These are phyloP conservation scores for Rhodomyrtus tomentosa DNA, from an alignment of 345 rosid species.

Conservation along the genomic window DNA sequence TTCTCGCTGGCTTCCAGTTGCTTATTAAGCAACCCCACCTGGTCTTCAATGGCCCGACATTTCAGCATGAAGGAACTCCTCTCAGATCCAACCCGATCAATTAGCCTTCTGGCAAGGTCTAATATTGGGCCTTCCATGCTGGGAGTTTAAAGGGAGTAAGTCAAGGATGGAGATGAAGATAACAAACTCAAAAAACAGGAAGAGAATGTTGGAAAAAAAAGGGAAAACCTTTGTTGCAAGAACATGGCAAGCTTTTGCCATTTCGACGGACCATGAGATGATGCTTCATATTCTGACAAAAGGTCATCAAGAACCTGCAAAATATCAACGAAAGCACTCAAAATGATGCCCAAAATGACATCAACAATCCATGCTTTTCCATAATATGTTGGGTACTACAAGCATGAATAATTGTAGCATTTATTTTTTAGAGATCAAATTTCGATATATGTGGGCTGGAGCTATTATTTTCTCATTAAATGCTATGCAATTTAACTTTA, in stretches of 20 bases:
- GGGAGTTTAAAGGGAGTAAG: background rate
- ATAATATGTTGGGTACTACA: background rate
- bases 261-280: constrained; percentile 80
- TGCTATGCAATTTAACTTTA: background rate
- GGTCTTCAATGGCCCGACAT: constrained; percentile 82
- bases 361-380: background rate
- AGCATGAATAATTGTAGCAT: background rate
- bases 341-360: background rate
- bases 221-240: constrained; percentile 70
- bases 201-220: background rate
- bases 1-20: constrained; percentile 87
- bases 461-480: background rate
- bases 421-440: background rate
- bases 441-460: background rate
- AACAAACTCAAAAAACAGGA: background rate
- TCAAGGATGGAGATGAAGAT: background rate
- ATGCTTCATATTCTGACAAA: constrained; percentile 61
- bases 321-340: background rate
- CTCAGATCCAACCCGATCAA: constrained; percentile 74
- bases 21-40: constrained; percentile 56
- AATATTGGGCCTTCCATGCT: constrained; percentile 91
- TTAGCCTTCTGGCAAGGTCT: constrained; percentile 69
- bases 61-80: constrained; percentile 67
- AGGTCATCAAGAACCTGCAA: constrained; percentile 77
- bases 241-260: constrained; percentile 85